These are phyloP conservation scores for Hura crepitans DNA, from an alignment of 441 rosid species.

Conservation along the genomic window DNA sequence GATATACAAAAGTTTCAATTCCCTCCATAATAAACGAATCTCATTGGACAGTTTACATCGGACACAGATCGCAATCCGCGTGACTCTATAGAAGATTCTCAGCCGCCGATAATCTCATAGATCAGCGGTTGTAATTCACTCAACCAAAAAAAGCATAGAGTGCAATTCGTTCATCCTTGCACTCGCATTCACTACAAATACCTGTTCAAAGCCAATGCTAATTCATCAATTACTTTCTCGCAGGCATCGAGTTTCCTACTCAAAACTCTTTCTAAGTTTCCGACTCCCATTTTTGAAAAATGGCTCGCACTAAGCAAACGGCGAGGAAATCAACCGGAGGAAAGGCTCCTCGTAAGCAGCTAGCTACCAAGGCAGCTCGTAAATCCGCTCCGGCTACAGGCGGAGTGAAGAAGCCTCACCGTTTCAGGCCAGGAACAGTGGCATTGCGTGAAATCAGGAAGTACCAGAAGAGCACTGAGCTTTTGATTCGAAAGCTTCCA, in stretches of 20 bases:
- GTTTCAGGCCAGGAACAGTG: constrained; percentile 59
- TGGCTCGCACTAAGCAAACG: constrained; percentile 64
- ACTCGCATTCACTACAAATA: background rate
- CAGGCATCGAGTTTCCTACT: background rate
- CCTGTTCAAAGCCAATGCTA: no score
- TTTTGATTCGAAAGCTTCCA: constrained; percentile 49
- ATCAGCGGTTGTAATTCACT: background rate
- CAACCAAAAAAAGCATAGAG: no score
- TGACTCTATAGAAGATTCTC: background rate
- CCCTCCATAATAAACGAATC: background rate
- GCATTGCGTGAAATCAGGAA: constrained; percentile 54
- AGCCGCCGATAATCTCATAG: constrained; percentile 8
- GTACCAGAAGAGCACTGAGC: constrained; percentile 57
- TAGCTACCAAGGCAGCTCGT: constrained; percentile 51
- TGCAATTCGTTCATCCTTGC: background rate
- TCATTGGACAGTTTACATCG: constrained; percentile 7
- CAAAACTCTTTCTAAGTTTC: background rate
- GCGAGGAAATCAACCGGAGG: constrained; percentile 57
- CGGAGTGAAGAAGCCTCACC: constrained; percentile 56
- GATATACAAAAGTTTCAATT: background rate
- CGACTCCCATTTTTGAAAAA: background rate
- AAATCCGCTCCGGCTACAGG: constrained; percentile 58
- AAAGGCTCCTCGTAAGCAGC: constrained; percentile 53
- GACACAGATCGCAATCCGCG: constrained; percentile 23
- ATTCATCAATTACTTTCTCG: no score